Base-by-base conservation (phyloP, 768 basidiomycete species). In the Mrakia blollopis region DNA sequence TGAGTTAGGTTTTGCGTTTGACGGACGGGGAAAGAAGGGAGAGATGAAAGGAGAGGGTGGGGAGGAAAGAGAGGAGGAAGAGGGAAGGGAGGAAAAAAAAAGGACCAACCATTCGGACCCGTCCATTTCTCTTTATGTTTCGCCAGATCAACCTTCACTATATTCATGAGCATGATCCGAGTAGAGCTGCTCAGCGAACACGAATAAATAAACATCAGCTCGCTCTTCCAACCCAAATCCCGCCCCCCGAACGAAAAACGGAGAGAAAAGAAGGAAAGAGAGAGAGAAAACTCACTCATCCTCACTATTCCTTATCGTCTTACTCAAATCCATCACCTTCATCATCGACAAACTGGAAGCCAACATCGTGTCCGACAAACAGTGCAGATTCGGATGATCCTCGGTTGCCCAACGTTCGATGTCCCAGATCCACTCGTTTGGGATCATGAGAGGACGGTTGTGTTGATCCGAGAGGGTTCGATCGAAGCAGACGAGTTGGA, bases 341-440 rank as follows among this genome's bases (percentile, higher is more conserved):
- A 68, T 47, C 18, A 75, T 63, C 37, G 65, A 30, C 37, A 75
- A 35, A 8, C 54, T 76, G 11, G 77, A 71, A 0, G 78, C 74
- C 21, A 79, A 73, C 80, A 80, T 80, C 14, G 78, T 74, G 70
- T 80, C 80, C 21, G 78, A 72, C 16, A 73, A 37, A 30, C 78
- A 79, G 47, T 71, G 74, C n/a, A 67, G 50, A 3, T 76, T 41
- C 3, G 75, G 63, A 67, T 52, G 63, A 47, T 65, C 61, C 7
- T n/a, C 62, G 28, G 35, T 21, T 21, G 70, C n/a, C 76, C 74
- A 79, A 8, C 54, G 44, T 10, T 61, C 44, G 32, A 75, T 47
- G 3, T 65, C 57, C 30, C 73, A 57, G 6, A 47, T 21, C 21
- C 50, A 68, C 32, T 74, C 74, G 16, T 57, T 75, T 1, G 62